These are phyloP conservation scores for Dalbergia oliveri DNA, from an alignment of 306 rosid species.

Conservation along the genomic window DNA sequence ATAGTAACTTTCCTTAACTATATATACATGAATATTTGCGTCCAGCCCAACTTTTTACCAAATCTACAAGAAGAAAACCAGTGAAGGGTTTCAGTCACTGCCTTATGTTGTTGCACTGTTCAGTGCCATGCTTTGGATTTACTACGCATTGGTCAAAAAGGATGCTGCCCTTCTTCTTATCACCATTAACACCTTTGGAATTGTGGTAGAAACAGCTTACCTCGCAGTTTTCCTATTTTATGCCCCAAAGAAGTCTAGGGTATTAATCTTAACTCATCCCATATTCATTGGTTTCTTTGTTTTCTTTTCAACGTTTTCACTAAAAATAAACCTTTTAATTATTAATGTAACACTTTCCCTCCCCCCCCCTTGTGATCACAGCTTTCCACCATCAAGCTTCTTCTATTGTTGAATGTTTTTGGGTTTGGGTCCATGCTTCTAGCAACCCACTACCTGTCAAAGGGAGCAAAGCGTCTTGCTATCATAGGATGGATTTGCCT, in stretches of 20 bases:
- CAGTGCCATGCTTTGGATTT: conserved; percentile 91
- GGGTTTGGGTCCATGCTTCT: conserved; percentile 83
- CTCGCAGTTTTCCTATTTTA: conserved; percentile 68
- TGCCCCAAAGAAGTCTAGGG: conserved; percentile 76
- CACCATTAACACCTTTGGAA: conserved; percentile 88
- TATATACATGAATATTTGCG: neutral
- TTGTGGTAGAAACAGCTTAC: conserved; percentile 71
- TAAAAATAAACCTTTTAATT: neutral
- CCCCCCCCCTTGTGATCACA: conserved; percentile 10
- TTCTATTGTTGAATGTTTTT: conserved; percentile 70
- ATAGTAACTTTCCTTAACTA: too few species aligned
- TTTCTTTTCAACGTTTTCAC: neutral
- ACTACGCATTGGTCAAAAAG: conserved; percentile 77
- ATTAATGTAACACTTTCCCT: neutral
- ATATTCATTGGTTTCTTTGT: neutral
- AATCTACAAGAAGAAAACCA: conserved; percentile 78
- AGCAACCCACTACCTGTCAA: conserved; percentile 64
- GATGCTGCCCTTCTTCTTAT: conserved; percentile 77
- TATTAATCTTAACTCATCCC: conserved; percentile 7
- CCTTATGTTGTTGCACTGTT: conserved; percentile 88
- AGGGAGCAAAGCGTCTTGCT: conserved; percentile 66
- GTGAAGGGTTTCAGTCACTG: conserved; percentile 82
- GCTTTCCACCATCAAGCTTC: conserved; percentile 67
- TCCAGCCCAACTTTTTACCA: conserved; percentile 88
- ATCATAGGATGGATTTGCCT: conserved; percentile 90